Percentiles rank a stretch among this genome's conserved stretches.
These are phyloP conservation scores for Kalanchoe fedtschenkoi DNA, from an alignment of 164 flowering plant genomes.

Conservation along the genomic window DNA sequence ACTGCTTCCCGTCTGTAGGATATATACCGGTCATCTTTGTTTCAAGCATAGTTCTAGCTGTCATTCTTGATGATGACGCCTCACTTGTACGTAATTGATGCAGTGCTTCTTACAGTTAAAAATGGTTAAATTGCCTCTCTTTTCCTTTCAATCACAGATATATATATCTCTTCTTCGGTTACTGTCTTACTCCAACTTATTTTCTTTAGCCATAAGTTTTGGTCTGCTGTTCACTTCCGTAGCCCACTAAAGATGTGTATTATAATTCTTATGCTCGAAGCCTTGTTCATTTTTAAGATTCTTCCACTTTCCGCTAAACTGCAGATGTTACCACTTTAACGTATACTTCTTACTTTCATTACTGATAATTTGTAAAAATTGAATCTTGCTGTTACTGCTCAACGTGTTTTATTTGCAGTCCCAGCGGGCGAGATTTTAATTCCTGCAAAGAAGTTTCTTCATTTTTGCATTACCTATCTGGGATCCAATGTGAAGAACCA, in stretches of 20 bases:
- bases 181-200: not conserved
- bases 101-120: not conserved
- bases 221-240: not conserved
- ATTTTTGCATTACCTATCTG: constrained; percentile 39
- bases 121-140: too few relatives aligned
- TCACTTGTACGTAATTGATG: not conserved
- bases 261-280: not conserved
- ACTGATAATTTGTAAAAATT: not conserved
- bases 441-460: constrained; percentile 72
- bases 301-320: not conserved
- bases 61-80: not conserved
- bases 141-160: too few relatives aligned
- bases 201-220: not conserved
- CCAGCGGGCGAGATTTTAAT: constrained; percentile 60
- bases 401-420: constrained; percentile 31
- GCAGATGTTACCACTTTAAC: not conserved
- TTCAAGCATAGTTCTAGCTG: too few relatives aligned
- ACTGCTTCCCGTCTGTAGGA: not conserved
- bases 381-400: constrained; percentile 2
- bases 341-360: not conserved
- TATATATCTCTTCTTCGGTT: too few relatives aligned
- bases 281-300: not conserved
- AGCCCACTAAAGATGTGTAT: too few relatives aligned
- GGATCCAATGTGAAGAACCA: constrained; percentile 18
- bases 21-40: not conserved